phyloP scores from a whole-genome alignment of 75 land plant genomes.

The Isoetes taiwanensis region DNA sequence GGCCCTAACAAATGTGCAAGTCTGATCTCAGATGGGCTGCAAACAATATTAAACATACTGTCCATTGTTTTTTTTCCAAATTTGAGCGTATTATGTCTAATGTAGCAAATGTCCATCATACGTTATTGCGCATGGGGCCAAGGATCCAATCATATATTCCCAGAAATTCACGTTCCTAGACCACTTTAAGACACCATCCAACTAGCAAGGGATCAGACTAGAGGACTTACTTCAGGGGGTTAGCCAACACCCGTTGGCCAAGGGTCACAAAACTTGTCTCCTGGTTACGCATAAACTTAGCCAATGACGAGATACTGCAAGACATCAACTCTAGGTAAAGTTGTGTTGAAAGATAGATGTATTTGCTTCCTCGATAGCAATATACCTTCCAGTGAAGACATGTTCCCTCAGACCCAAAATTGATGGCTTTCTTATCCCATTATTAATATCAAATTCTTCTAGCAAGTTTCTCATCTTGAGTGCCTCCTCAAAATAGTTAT shows the following conservation, averaged over 20 bases:
- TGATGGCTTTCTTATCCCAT: slow-evolving; percentile 60
- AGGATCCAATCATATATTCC: too few relatives aligned
- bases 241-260: slow-evolving; percentile 75
- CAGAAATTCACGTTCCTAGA: too few relatives aligned
- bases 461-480: slow-evolving; percentile 95
- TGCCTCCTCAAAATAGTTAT: slow-evolving; percentile 94
- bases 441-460: slow-evolving; percentile 65
- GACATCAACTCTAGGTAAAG: background rate
- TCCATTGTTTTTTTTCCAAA: too few relatives aligned
- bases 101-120: too few relatives aligned
- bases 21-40: background rate
- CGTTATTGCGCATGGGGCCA: too few relatives aligned
- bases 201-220: too few relatives aligned
- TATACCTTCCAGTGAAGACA: slow-evolving; percentile 90
- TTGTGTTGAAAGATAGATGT: too few relatives aligned
- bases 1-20: slow-evolving; percentile 35
- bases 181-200: too few relatives aligned
- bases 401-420: slow-evolving; percentile 90
- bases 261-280: slow-evolving; percentile 93
- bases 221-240: slow-evolving; percentile 68
- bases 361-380: too few relatives aligned
- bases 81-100: too few relatives aligned
- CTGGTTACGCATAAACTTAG: slow-evolving; percentile 94
- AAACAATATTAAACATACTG: slow-evolving; percentile 3
- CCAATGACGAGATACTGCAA: slow-evolving; percentile 86